A percentile compares a stretch with the other conserved stretches of the same genome.
These are phyloP conservation scores for Debaryomyces tyrocola DNA, from an alignment of 805 yeast species.

Conservation along the genomic window DNA sequence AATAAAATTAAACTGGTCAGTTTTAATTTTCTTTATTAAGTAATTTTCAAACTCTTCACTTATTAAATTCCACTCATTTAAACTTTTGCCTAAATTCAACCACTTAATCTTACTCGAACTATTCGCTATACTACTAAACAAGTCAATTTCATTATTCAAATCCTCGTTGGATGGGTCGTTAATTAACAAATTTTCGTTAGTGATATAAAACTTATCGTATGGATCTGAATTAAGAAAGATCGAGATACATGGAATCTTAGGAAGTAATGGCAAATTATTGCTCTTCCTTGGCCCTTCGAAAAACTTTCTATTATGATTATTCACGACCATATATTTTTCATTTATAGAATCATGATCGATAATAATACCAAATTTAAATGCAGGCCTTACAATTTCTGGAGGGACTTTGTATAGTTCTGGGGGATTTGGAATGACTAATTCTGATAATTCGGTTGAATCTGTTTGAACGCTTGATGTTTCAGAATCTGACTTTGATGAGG, in stretches of 20 bases:
- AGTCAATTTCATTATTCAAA: constrained; percentile 3
- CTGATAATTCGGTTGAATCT: constrained; percentile 2
- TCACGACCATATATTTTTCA: constrained; percentile 25
- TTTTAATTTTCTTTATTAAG: constrained; percentile 29
- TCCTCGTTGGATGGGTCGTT: constrained; percentile 8
- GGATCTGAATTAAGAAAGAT: constrained; percentile 33
- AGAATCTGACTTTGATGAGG: constrained; percentile 27
- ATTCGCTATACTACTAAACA: constrained; percentile 1
- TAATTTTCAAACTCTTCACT: constrained; percentile 49
- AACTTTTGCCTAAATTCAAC: constrained; percentile 43
- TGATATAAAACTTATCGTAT: constrained; percentile 28
- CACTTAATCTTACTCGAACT: constrained; percentile 14
- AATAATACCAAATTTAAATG: constrained; percentile 46
- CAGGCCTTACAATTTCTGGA: constrained; percentile 48
- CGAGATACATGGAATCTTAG: constrained; percentile 29
- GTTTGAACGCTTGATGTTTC: constrained; percentile 14
- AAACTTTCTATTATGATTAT: constrained; percentile 6
- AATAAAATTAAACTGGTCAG: constrained; percentile 21
- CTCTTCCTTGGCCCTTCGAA: not conserved
- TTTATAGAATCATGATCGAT: constrained; percentile 43
- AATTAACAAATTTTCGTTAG: constrained; percentile 26
- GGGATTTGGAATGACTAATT: constrained; percentile 18
- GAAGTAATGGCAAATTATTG: constrained; percentile 18
- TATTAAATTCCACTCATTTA: constrained; percentile 51
- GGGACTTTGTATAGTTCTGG: constrained; percentile 40